Conservation (phyloP, 129 eudicot species). For the Flaveria brownii region DNA sequence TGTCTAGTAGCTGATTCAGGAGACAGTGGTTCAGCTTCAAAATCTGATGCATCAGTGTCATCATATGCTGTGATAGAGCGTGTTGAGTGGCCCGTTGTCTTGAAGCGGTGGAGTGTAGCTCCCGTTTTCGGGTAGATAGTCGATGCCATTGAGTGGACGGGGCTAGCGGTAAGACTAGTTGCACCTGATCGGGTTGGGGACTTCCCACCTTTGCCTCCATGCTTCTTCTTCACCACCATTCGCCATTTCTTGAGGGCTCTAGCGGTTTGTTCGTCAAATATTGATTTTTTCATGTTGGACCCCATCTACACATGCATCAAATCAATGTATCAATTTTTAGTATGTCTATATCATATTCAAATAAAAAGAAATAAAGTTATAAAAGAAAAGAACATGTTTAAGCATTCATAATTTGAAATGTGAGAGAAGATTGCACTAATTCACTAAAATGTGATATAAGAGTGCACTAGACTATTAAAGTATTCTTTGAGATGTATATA, state of each 20-base stretch:
- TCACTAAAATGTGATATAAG: too few relatives aligned
- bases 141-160: constrained; percentile 50
- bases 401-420: too few relatives aligned
- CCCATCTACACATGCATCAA: constrained; percentile 64
- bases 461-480: too few relatives aligned
- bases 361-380: neutral
- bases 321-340: neutral
- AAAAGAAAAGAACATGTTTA: neutral
- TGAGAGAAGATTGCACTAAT: too few relatives aligned
- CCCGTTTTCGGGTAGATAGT: constrained; percentile 26
- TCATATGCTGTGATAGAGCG: constrained; percentile 39
- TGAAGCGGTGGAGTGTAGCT: constrained; percentile 66
- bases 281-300: constrained; percentile 67
- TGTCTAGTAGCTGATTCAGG: constrained; percentile 44
- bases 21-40: constrained; percentile 58
- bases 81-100: constrained; percentile 78
- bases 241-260: constrained; percentile 65
- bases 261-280: constrained; percentile 84
- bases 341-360: neutral
- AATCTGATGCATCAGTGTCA: constrained; percentile 44
- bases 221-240: constrained; percentile 60
- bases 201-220: constrained; percentile 45
- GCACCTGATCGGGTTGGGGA: constrained; percentile 44
- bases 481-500: too few relatives aligned
- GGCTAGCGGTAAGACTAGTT: constrained; percentile 43